Percentiles rank a stretch among this genome's conserved stretches.
Evolutionary conservation across 805 yeast species (phyloP).

Genomic region (Suhomyces tanzawaensis): DNA sequence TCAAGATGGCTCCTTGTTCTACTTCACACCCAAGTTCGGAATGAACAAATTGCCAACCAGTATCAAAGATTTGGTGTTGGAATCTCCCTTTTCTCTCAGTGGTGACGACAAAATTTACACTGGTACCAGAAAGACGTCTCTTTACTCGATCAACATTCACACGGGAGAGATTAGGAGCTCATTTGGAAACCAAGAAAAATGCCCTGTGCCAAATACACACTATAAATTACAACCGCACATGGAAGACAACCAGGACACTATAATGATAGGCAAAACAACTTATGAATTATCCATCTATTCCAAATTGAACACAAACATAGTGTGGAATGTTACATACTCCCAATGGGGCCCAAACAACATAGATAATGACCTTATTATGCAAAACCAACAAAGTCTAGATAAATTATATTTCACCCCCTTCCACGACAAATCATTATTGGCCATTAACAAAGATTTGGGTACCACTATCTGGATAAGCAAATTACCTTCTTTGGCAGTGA

Average conservation of each 20-base stretch:
- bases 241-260: constrained; percentile 32
- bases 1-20: constrained; percentile 79
- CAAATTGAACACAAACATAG: constrained; percentile 49
- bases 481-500: constrained; percentile 68
- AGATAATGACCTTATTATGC: constrained; percentile 55
- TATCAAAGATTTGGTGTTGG: constrained; percentile 70
- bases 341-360: constrained; percentile 91
- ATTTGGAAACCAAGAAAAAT: constrained; percentile 50
- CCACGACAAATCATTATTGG: constrained; percentile 75
- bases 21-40: constrained; percentile 72
- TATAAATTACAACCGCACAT: constrained; percentile 10
- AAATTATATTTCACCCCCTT: constrained; percentile 79
- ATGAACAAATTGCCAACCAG: constrained; percentile 79
- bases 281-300: constrained; percentile 78
- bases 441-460: constrained; percentile 65
- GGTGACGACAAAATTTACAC: constrained; percentile 84
- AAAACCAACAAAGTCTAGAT: constrained; percentile 58
- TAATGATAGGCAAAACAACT: constrained; percentile 68
- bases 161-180: constrained; percentile 73
- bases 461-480: constrained; percentile 78
- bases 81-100: constrained; percentile 78
- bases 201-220: constrained; percentile 35
- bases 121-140: constrained; percentile 73
- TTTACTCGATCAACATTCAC: constrained; percentile 67
- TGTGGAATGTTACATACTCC: constrained; percentile 84